These are phyloP conservation scores for Aspergillus sp. DNA, from an alignment of 2,329 filamentous ascomycete genomes.

Conservation along the genomic window DNA sequence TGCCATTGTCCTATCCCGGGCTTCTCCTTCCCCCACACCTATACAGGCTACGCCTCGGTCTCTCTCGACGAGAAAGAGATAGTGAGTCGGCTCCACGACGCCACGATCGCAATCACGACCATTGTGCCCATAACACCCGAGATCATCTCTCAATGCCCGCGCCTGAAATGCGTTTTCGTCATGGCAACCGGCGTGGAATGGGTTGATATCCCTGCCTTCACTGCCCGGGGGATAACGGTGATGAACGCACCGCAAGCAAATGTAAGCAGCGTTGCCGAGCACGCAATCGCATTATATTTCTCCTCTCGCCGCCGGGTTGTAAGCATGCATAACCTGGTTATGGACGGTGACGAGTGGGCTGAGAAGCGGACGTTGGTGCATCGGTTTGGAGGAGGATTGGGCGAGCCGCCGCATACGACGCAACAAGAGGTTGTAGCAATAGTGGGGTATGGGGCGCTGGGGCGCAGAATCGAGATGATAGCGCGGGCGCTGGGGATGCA, in stretches of 20 bases:
- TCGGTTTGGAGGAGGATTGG: slow-evolving; percentile 51
- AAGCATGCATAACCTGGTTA: slow-evolving; percentile 35
- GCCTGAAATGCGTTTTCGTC: slow-evolving; percentile 44
- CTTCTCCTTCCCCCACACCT: slow-evolving; percentile 50
- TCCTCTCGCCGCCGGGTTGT: slow-evolving; percentile 51
- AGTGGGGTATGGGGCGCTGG: slow-evolving; percentile 55
- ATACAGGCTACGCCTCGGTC: slow-evolving; percentile 46
- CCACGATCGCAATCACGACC: slow-evolving; percentile 53
- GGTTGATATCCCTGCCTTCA: slow-evolving; percentile 50
- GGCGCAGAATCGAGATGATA: slow-evolving; percentile 36
- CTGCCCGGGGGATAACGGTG: slow-evolving; percentile 49
- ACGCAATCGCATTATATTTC: slow-evolving; percentile 57
- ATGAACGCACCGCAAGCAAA: slow-evolving; percentile 54
- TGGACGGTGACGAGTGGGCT: slow-evolving; percentile 31
- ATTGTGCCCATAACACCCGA: slow-evolving; percentile 33
- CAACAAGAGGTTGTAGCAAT: slow-evolving; percentile 30
- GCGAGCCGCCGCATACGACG: slow-evolving; percentile 8
- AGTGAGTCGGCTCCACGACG: slow-evolving; percentile 44
- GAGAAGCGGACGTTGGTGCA: slow-evolving; percentile 45
- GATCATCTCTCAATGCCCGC: slow-evolving; percentile 40
- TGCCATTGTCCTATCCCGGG: slow-evolving; percentile 45
- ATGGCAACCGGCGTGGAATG: slow-evolving; percentile 55
- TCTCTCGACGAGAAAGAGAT: slow-evolving; percentile 36
- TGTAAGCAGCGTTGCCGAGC: slow-evolving; percentile 54
- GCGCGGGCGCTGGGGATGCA: slow-evolving; percentile 52